Conservation (phyloP, 345 rosid species). For the Camelina sativa region DNA sequence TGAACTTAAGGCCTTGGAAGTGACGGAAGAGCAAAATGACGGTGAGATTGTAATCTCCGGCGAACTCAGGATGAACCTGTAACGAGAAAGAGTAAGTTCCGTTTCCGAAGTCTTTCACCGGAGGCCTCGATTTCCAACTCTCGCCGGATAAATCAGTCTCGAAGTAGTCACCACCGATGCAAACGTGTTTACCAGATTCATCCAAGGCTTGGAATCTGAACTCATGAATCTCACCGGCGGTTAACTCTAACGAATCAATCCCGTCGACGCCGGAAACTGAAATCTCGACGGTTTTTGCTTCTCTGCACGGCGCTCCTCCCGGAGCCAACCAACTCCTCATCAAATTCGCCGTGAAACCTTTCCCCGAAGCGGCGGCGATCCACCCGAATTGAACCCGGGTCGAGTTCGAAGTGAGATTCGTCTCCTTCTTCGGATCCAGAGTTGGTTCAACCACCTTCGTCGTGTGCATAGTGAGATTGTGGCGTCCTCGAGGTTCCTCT, state of each 20-base stretch:
- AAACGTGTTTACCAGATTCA: constrained; percentile 54
- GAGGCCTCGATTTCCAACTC: constrained; percentile 86
- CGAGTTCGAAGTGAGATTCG: constrained; percentile 30
- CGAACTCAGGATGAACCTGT: constrained; percentile 91
- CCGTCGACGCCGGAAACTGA: constrained; percentile 65
- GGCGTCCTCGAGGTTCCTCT: constrained; percentile 9
- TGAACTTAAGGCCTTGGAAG: constrained; percentile 74
- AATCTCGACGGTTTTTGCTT: constrained; percentile 60
- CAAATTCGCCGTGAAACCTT: constrained; percentile 57
- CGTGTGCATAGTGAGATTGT: constrained; percentile 21
- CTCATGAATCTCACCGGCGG: constrained; percentile 70
- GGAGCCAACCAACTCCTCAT: constrained; percentile 67
- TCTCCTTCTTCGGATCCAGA: not conserved
- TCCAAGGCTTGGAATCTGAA: constrained; percentile 68
- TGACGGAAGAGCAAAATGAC: constrained; percentile 75
- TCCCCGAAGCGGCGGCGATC: constrained; percentile 58
- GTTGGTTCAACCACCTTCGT: constrained; percentile 9
- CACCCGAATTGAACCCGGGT: constrained; percentile 43
- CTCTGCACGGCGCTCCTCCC: constrained; percentile 70
- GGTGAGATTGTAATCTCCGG: constrained; percentile 72
- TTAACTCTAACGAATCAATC: constrained; percentile 50
- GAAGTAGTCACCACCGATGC: constrained; percentile 88
- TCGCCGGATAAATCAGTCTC: constrained; percentile 90
- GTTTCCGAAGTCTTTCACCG: constrained; percentile 75
- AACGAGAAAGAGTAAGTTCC: constrained; percentile 74